These are phyloP conservation scores for Mycena albidolilacea DNA, from an alignment of 768 basidiomycete genomes.

Conservation along the genomic window DNA sequence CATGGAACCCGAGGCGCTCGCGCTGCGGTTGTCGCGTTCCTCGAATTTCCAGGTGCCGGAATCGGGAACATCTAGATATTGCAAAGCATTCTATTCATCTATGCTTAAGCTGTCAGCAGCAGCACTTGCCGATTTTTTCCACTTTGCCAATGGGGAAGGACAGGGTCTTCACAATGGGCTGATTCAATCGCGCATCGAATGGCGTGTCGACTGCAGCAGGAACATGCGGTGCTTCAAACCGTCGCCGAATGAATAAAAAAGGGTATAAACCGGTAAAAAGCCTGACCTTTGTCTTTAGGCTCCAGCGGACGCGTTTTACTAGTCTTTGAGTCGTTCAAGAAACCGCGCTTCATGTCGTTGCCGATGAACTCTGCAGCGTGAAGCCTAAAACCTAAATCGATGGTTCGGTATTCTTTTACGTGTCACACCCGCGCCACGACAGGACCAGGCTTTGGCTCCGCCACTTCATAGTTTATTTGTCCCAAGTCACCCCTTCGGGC, in stretches of 20 bases:
- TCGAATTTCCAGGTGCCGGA: not conserved
- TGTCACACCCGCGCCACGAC: not conserved
- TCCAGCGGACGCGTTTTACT: not conserved
- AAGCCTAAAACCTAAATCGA: not conserved
- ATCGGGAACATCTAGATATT: not conserved
- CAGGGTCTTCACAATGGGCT: not conserved
- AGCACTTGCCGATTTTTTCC: not conserved
- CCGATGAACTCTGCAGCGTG: not conserved
- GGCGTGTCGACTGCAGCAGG: not conserved
- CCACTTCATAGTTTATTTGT: no score
- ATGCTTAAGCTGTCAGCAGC: not conserved
- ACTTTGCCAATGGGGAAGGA: slow-evolving; percentile 5
- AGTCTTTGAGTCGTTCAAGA: slow-evolving; percentile 1
- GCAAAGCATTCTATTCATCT: not conserved
- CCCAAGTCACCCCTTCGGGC: no score
- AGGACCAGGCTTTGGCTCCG: no score
- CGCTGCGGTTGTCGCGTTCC: not conserved
- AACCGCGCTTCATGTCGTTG: slow-evolving; percentile 1
- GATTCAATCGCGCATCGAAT: not conserved
- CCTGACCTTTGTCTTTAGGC: not conserved
- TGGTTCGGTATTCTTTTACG: not conserved
- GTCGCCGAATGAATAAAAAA: not conserved
- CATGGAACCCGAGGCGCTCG: not conserved
- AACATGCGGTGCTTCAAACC: no score
- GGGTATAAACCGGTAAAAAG: not conserved